phyloP scores from a whole-genome alignment of 2,329 filamentous ascomycete species.

The Aphanoascus verrucosus region DNA sequence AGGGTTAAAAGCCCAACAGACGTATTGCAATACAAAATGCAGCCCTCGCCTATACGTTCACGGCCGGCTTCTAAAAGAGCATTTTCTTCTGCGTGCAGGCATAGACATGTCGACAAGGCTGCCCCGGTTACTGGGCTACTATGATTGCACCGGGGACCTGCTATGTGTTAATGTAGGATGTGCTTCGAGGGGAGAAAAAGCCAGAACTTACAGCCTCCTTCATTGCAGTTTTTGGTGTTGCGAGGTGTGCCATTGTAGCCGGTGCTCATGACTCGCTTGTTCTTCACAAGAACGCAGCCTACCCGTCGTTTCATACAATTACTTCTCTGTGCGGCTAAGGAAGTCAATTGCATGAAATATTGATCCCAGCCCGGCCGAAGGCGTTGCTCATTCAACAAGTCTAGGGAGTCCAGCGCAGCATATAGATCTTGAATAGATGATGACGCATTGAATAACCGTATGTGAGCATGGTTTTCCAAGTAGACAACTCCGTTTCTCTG shows the following conservation, averaged over 20 bases:
- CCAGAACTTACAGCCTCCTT: conserved; percentile 62
- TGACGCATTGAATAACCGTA: conserved; percentile 79
- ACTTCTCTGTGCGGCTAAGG: conserved; percentile 74
- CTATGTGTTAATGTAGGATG: not conserved
- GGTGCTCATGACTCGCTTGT: conserved; percentile 80
- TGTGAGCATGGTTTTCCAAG: conserved; percentile 67
- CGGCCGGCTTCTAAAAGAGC: conserved; percentile 86
- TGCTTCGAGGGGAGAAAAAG: not conserved
- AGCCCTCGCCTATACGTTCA: conserved; percentile 72
- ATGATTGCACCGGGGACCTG: conserved; percentile 64
- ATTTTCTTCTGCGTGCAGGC: conserved; percentile 97
- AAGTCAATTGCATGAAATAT: conserved; percentile 97
- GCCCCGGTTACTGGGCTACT: conserved; percentile 59
- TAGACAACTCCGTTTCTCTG: conserved; percentile 55
- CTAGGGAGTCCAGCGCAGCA: conserved; percentile 58
- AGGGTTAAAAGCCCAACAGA: conserved; percentile 22
- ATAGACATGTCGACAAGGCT: conserved; percentile 75
- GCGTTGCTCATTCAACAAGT: conserved; percentile 66
- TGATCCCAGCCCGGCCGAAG: conserved; percentile 87
- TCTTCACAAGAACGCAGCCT: conserved; percentile 80
- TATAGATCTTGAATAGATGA: conserved; percentile 61
- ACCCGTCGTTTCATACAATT: conserved; percentile 99
- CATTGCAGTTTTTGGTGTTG: conserved; percentile 77
- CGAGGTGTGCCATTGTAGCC: conserved; percentile 97
- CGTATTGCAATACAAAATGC: conserved; percentile 86